phyloP scores from a whole-genome alignment of 768 basidiomycete genomes.

The Lactarius indigo region DNA sequence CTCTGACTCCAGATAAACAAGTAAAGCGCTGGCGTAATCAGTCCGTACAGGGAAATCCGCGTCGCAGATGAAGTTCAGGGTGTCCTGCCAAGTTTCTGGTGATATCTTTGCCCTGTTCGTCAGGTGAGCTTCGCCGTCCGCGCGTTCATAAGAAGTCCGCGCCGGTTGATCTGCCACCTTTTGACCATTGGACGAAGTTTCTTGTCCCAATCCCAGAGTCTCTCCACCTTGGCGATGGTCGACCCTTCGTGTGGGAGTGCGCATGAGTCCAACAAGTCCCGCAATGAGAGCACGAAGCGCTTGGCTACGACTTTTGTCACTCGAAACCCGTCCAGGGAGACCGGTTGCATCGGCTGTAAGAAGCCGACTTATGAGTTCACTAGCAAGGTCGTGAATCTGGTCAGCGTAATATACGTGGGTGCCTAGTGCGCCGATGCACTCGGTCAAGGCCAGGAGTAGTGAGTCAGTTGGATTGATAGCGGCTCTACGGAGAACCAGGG shows the following conservation, averaged over 20 bases:
- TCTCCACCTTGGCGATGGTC: slow-evolving; percentile 9
- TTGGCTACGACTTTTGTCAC: slow-evolving; percentile 49
- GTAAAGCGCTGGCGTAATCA: slow-evolving; percentile 70
- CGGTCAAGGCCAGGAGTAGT: slow-evolving; percentile 63
- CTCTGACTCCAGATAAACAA: slow-evolving; percentile 74
- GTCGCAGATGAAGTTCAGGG: slow-evolving; percentile 80
- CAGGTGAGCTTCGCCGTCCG: slow-evolving; percentile 34
- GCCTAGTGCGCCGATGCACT: slow-evolving; percentile 79
- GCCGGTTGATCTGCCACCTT: slow-evolving; percentile 7
- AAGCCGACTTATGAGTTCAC: slow-evolving; percentile 75
- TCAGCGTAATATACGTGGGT: slow-evolving; percentile 94
- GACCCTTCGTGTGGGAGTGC: slow-evolving; percentile 42
- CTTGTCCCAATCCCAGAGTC: slow-evolving; percentile 18
- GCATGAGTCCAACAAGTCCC: slow-evolving; percentile 66
- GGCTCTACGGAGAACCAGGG: slow-evolving; percentile 67
- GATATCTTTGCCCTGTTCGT: slow-evolving; percentile 66
- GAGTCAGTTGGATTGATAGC: slow-evolving; percentile 58
- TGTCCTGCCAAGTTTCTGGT: slow-evolving; percentile 90
- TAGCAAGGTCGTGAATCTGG: slow-evolving; percentile 89
- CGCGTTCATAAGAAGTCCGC: slow-evolving; percentile 15
- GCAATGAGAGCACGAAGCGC: slow-evolving; percentile 70
- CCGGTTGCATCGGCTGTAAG: slow-evolving; percentile 67
- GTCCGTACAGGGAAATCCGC: slow-evolving; percentile 70
- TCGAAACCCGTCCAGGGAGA: slow-evolving; percentile 38
- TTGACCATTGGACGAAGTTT: slow-evolving; percentile 14